A percentile compares a stretch with the other conserved stretches of the same genome.
Conservation (phyloP, 75 land plant species). For the Pinus albicaulis region DNA sequence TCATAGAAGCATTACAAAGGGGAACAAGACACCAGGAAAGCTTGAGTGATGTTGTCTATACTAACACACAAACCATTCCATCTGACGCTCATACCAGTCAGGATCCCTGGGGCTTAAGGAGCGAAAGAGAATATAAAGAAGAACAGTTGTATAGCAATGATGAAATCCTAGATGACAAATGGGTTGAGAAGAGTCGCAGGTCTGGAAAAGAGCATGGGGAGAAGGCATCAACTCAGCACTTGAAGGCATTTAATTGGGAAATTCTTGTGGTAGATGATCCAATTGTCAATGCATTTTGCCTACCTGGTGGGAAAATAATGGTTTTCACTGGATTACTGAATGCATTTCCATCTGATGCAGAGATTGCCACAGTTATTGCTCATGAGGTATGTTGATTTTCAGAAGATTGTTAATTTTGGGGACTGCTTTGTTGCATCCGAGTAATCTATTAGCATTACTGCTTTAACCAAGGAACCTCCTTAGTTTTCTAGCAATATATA, state of each 20-base stretch:
- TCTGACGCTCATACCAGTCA: constrained; percentile 4
- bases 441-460: not conserved
- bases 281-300: constrained; percentile 85
- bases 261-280: constrained; percentile 84
- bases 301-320: constrained; percentile 98
- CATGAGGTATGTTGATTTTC: constrained; percentile 67
- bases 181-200: constrained; percentile 80
- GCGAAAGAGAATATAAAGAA: constrained; percentile 16
- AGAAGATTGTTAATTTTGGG: not conserved
- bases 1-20: constrained; percentile 69
- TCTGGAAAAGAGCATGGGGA: constrained; percentile 42
- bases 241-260: constrained; percentile 88
- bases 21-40: constrained; percentile 53
- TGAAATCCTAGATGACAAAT: constrained; percentile 76
- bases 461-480: not conserved
- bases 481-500: not conserved
- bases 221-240: constrained; percentile 48
- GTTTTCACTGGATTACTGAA: constrained; percentile 93
- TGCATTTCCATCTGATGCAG: constrained; percentile 68
- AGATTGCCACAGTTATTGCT: constrained; percentile 92
- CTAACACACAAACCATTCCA: not conserved
- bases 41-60: constrained; percentile 47
- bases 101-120: not conserved
- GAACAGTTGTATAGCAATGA: constrained; percentile 42
- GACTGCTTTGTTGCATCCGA: not conserved